Base-by-base conservation (phyloP, 495 filamentous ascomycete species). In the Penicillium turbatum region DNA sequence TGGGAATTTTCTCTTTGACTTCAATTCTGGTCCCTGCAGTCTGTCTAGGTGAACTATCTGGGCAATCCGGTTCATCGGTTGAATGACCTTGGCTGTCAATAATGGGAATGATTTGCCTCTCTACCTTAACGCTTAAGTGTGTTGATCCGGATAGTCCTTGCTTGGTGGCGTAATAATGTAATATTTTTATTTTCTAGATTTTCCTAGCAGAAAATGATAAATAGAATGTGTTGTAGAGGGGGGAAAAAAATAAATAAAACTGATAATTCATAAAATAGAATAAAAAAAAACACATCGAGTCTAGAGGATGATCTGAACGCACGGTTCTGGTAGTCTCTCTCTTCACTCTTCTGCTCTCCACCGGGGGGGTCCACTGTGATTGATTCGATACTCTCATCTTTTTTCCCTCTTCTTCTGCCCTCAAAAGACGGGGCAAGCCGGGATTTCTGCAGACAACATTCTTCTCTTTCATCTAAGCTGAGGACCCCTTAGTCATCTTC, bases 391-490 rank as follows among this genome's bases (percentile, higher is more conserved):
- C 13, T 21, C 39, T 45, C 53, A 51, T 43, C 43, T 35, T 29
- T 37, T 32, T 49, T 46, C 26, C 34, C 16, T 29, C 48, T 44
- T 49, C n/a, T 32, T 48, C 59, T 37, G 24, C 44, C 34, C 56
- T 57, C 57, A 57, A 58, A 55, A 61, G 52, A 51, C 49, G 49
- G 49, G 56, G 58, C 59, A 55, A 54, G 47, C 59, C 63, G 62
- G 66, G 58, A 57, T 66, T 69, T 66, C 59, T 60, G 63, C 64
- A 64, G 61, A 61, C 57, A 56, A 48, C 46, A 49, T 54, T 69
- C 65, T 48, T 61, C 54, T 59, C 39, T 55, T 39, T 54, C 59
- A 56, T 60, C 50, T 52, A 46, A 39, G n/a, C 39, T 43, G 5
- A 3, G 17, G 6, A 29, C 34, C 4, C 21, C 53, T 63, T 64